Percentiles rank a stretch among this genome's conserved stretches.
phyloP scores from a whole-genome alignment of 441 rosid species.

The Jatropha multifida region DNA sequence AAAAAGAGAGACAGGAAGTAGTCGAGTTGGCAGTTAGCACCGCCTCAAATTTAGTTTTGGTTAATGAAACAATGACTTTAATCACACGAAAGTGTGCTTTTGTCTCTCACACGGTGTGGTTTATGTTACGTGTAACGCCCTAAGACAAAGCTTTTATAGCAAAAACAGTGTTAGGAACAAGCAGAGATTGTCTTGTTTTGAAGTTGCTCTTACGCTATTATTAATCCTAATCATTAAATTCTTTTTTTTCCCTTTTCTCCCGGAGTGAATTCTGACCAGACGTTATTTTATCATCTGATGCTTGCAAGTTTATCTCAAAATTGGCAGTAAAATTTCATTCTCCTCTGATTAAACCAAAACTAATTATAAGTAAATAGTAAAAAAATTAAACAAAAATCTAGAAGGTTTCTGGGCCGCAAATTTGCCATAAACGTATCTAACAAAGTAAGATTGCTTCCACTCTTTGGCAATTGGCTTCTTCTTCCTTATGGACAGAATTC shows the following conservation, averaged over 20 bases:
- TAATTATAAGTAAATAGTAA: too few species aligned
- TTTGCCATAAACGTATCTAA: not conserved
- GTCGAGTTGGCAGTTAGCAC: slow-evolving; percentile 21
- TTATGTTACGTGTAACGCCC: slow-evolving; percentile 36
- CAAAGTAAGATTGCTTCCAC: slow-evolving; percentile 35
- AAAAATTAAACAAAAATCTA: too few species aligned
- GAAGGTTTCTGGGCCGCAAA: not conserved
- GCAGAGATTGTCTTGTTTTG: not conserved
- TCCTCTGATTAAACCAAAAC: too few species aligned
- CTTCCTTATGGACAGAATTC: slow-evolving; percentile 1
- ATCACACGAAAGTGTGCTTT: slow-evolving; percentile 39
- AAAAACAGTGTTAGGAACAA: not conserved
- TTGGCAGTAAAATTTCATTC: too few species aligned
- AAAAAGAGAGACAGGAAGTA: not conserved
- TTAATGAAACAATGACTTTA: slow-evolving; percentile 31
- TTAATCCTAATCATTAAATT: not conserved
- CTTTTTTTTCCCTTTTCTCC: not conserved
- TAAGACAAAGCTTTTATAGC: slow-evolving; percentile 17
- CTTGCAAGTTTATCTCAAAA: too few species aligned
- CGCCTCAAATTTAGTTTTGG: slow-evolving; percentile 17
- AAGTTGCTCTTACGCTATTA: slow-evolving; percentile 35
- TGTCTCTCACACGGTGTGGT: slow-evolving; percentile 44
- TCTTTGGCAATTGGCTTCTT: slow-evolving; percentile 19
- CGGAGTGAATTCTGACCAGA: not conserved
- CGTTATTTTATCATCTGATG: too few species aligned